Conservation (phyloP, 805 yeast species). For the Spathaspora girioi region DNA sequence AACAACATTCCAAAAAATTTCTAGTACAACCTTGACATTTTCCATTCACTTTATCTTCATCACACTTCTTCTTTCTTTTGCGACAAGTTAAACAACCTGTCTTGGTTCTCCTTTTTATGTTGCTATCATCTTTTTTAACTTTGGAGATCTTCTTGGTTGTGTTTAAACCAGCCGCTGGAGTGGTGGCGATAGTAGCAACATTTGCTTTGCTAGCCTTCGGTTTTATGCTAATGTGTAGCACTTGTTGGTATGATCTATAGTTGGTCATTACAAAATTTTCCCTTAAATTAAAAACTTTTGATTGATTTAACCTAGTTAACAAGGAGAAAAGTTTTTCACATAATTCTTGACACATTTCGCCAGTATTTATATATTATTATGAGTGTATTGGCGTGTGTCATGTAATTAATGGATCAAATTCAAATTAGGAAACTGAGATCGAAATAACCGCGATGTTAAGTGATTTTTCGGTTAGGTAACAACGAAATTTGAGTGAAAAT, state of each 20-base stretch:
- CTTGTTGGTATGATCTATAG: constrained; percentile 37
- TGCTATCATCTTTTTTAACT: constrained; percentile 14
- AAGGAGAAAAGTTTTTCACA: not conserved
- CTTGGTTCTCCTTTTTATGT: constrained; percentile 33
- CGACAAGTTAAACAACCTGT: constrained; percentile 62
- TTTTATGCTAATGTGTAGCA: constrained; percentile 24
- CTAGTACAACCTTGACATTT: constrained; percentile 44
- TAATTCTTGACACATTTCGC: not conserved
- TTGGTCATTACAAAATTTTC: constrained; percentile 15
- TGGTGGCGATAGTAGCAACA: constrained; percentile 1
- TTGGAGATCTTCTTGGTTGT: constrained; percentile 7
- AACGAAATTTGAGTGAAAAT: constrained; percentile 1
- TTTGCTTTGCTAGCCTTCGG: constrained; percentile 10
- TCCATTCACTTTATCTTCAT: constrained; percentile 41
- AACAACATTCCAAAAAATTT: constrained; percentile 42
- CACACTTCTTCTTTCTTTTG: constrained; percentile 63
- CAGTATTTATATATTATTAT: not conserved
- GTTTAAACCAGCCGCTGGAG: not conserved
- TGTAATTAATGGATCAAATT: not conserved
- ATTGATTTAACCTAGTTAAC: not conserved
- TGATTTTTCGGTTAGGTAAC: not conserved
- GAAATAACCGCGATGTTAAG: constrained; percentile 5
- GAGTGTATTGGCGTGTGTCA: not conserved
- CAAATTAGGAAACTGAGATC: constrained; percentile 4
- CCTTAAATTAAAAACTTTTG: not conserved